Percentiles rank a stretch among this genome's conserved stretches.
Conservation (phyloP, 2,329 filamentous ascomycete species). For the Talaromyces sp. region DNA sequence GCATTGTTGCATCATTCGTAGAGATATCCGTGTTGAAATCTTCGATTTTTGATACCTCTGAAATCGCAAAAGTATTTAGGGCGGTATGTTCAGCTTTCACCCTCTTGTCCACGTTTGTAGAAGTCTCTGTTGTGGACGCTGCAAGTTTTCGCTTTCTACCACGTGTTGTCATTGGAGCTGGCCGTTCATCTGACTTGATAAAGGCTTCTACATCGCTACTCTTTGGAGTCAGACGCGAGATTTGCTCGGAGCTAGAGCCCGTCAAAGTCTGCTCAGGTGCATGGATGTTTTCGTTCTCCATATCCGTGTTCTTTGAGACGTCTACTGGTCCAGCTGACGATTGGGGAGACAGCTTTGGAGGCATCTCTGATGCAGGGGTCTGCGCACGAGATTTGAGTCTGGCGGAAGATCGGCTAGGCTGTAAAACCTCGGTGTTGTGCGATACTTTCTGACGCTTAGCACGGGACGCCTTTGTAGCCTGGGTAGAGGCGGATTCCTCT, state of each 20-base stretch:
- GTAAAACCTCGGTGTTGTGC: constrained; percentile 30
- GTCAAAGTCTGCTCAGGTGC: neutral
- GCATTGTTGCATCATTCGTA: constrained; percentile 24
- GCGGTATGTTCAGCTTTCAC: constrained; percentile 26
- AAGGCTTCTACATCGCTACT: neutral
- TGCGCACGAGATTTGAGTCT: constrained; percentile 28
- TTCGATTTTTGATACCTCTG: neutral
- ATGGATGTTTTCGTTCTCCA: neutral
- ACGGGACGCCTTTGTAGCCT: constrained; percentile 30
- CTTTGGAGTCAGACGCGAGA: neutral
- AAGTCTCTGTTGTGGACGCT: neutral
- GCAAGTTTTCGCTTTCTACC: constrained; percentile 15
- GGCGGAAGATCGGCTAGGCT: constrained; percentile 35
- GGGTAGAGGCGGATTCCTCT: neutral
- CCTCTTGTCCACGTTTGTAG: constrained; percentile 24
- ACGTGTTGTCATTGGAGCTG: neutral
- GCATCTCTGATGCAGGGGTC: constrained; percentile 15
- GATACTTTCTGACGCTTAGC: constrained; percentile 30
- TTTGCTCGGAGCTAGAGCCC: neutral
- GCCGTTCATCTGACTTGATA: neutral
- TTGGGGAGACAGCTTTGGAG: constrained; percentile 9
- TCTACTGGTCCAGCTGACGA: neutral
- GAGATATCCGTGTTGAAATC: neutral
- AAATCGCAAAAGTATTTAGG: neutral
- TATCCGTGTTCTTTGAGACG: neutral